Conservation (phyloP, 192 early-diverging fungal species). For the Spizellomyces punctatus region DNA sequence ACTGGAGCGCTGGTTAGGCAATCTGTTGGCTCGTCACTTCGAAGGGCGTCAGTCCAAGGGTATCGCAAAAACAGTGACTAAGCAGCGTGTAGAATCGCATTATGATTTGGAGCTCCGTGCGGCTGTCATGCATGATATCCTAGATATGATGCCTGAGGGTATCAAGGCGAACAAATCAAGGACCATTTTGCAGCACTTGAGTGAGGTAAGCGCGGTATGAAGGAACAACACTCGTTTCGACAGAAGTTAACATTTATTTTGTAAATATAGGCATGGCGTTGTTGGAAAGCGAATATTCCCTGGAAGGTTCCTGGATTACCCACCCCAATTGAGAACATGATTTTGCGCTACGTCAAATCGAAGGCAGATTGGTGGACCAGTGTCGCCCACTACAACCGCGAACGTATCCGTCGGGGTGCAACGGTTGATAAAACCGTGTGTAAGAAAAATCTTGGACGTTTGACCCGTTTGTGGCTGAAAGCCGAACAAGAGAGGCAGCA, state of each 20-base stretch:
- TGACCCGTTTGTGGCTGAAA: constrained; percentile 98
- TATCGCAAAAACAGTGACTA: constrained; percentile 97
- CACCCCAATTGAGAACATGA: constrained; percentile 98
- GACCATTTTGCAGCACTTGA: constrained; percentile 94
- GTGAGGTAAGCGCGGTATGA: constrained; percentile 61
- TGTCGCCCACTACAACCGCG: constrained; percentile 97
- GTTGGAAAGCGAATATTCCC: constrained; percentile 98
- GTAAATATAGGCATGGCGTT: constrained; percentile 23
- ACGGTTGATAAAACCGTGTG: constrained; percentile 99
- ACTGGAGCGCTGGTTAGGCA: constrained; percentile 98
- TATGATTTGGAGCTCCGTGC: constrained; percentile 98
- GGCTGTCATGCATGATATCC: constrained; percentile 97
- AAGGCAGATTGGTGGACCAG: constrained; percentile 99
- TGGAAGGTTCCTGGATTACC: constrained; percentile 99
- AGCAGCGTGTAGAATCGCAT: constrained; percentile 98
- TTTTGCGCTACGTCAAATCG: constrained; percentile 96
- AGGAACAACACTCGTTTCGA: constrained; percentile 57
- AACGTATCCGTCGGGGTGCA: constrained; percentile 96
- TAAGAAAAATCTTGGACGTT: constrained; percentile 96
- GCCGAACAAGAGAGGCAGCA: constrained; percentile 99
- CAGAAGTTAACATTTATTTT: no score
- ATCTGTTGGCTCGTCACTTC: constrained; percentile 97
- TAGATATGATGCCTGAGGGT: constrained; percentile 99
- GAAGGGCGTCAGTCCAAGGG: constrained; percentile 97
- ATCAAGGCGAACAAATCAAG: constrained; percentile 96